phyloP scores from a whole-genome alignment of 2,329 filamentous ascomycete species.

The Davidsoniella neocaledoniae region DNA sequence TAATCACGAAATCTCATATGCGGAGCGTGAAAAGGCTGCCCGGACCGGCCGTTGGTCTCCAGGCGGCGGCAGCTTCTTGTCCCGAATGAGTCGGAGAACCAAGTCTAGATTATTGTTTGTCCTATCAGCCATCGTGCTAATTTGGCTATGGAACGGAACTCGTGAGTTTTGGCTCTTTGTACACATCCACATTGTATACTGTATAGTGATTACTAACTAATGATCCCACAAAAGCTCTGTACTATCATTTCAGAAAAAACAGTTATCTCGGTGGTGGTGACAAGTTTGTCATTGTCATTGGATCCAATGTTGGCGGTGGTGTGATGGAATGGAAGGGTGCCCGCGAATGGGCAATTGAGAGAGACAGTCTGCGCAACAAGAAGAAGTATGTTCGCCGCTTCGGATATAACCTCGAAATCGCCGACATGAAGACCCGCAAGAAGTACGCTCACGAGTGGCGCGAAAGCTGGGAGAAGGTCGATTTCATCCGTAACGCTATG shows the following conservation, averaged over 20 bases:
- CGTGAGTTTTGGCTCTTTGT: slow-evolving; percentile 37
- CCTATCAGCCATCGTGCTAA: slow-evolving; percentile 40
- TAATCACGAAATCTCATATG: slow-evolving; percentile 36
- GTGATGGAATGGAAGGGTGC: slow-evolving; percentile 99
- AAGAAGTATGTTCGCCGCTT: slow-evolving; percentile 69
- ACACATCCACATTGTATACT: neutral
- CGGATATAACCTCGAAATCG: slow-evolving; percentile 92
- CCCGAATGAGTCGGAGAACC: slow-evolving; percentile 44
- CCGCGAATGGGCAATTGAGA: slow-evolving; percentile 93
- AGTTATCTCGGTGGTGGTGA: slow-evolving; percentile 63
- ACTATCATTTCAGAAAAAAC: slow-evolving; percentile 53
- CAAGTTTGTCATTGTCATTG: slow-evolving; percentile 86
- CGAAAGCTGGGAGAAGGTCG: slow-evolving; percentile 98
- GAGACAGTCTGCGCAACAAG: slow-evolving; percentile 93
- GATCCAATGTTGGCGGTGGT: slow-evolving; percentile 84
- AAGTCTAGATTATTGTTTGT: slow-evolving; percentile 46
- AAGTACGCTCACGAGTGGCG: slow-evolving; percentile 97
- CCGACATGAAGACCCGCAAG: slow-evolving; percentile 98
- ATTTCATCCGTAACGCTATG: slow-evolving; percentile 75
- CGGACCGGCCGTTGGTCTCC: slow-evolving; percentile 30
- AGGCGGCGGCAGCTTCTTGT: slow-evolving; percentile 28
- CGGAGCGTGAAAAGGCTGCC: slow-evolving; percentile 62
- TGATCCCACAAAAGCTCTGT: slow-evolving; percentile 25
- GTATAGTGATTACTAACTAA: neutral
- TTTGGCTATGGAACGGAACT: slow-evolving; percentile 52